Percentiles rank a stretch among this genome's conserved stretches.
Evolutionary conservation across 371 early-diverging fungal genomes (phyloP).

Genomic region (Mucor plumbeus): DNA sequence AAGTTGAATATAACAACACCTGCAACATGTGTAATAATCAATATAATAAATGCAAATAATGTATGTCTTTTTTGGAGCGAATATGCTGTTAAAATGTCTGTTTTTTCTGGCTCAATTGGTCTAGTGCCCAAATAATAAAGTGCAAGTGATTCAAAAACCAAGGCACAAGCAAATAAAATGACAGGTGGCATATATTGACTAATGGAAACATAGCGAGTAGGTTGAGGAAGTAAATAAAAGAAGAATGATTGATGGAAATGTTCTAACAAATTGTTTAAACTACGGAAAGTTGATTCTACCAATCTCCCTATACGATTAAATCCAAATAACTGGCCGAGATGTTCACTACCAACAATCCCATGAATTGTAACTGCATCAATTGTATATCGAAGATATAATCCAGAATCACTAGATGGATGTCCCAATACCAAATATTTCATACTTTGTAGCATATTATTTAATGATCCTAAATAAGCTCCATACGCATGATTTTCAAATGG

Average conservation of each 20-base stretch:
- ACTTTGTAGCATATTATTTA: conserved; percentile 59
- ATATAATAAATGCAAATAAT: conserved; percentile 41
- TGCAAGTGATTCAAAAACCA: conserved; percentile 60
- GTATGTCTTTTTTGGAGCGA: conserved; percentile 35
- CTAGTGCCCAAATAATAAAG: conserved; percentile 48
- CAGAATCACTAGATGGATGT: conserved; percentile 75
- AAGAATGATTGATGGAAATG: conserved; percentile 96
- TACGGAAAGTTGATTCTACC: conserved; percentile 84
- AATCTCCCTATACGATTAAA: conserved; percentile 66
- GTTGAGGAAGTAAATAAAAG: conserved; percentile 88
- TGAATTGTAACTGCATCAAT: conserved; percentile 86
- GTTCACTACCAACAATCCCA: conserved; percentile 52
- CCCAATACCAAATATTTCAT: conserved; percentile 77
- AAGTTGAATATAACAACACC: conserved; percentile 46
- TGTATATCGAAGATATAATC: conserved; percentile 74
- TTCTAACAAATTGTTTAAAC: conserved; percentile 92
- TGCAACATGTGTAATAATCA: conserved; percentile 39
- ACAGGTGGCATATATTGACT: conserved; percentile 89
- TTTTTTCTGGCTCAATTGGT: conserved; percentile 10
- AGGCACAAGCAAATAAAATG: conserved; percentile 68
- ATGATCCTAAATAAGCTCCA: conserved; percentile 44
- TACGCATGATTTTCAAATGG: conserved; percentile 25
- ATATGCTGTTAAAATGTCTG: conserved; percentile 32
- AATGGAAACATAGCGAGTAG: conserved; percentile 83
- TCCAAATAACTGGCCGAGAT: conserved; percentile 49